Evolutionary conservation across 1,284 basidiomycete genomes (phyloP), one percentile per base, ranked within the genome.

Genomic region (Trametes pubescens): DNA sequence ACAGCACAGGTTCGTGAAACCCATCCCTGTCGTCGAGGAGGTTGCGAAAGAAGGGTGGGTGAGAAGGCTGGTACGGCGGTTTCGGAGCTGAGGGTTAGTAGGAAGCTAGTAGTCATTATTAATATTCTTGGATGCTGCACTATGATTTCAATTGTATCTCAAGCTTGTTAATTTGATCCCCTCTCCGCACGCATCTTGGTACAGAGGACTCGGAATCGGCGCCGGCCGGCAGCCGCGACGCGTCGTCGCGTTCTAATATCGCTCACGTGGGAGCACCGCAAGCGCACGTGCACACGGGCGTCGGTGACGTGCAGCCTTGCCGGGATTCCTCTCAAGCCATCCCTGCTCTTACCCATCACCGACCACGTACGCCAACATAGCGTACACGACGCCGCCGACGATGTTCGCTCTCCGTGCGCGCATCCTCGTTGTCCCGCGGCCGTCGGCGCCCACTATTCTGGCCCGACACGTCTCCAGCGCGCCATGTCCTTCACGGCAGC

Each of bases 381-480:
- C 32, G 53, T 62, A 38, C 56, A 58, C 61, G 60, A 59, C 66
- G 35, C 16, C 51, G 56, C 38, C 51, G 59, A 66, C 67, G 51
- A 68, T 68, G 67, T 62, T 68, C 62, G 67, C 57, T 13, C 38
- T 68, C 16, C 51, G 58, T 14, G 64, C 47, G 59, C 62, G 64
- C 62, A 21, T 64, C 40, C 53, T 64, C 57, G 61, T 66, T 43
- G 38, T 32, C 22, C 34, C 62, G 35, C 52, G 59, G 11, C 51
- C 57, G 22, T 32, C 49, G 16, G 44, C 57, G 3, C 44, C 59
- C n/a, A 37, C 56, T 47, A 52, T 58, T 32, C 59, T 65, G 7
- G 57, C 61, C 46, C 64, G 66, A 64, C 64, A 68, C 66, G 64
- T 68, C 53, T 65, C 59, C 13, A 64, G 54, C 51, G 46, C 66